Evolutionary conservation across 495 filamentous ascomycete genomes (phyloP), one percentile per base, ranked within the genome.

Genomic region (Evernia prunastri): DNA sequence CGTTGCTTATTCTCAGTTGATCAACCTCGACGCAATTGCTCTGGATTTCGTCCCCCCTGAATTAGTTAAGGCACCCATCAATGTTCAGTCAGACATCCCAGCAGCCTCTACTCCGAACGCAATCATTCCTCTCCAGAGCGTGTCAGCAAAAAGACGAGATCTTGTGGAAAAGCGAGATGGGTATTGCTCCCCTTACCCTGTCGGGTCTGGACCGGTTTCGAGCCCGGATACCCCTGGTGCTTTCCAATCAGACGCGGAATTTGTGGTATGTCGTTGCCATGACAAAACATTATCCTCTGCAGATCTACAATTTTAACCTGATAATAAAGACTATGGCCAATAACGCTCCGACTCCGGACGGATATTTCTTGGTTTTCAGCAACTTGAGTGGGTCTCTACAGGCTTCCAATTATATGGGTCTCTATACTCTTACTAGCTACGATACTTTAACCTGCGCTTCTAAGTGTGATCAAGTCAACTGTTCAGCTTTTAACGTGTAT

Each of bases 401-500:
- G 35, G 75, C 72, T 9, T 72, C 72, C 31, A 70, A 69, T 25
- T 82, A 81, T 69, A 69, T 80, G 29, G 76, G 78, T 8, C 76
- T 74, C 63, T 67, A 72, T 29, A 72, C 69, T 0, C 69, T 81
- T 12, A 64, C 66, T 29, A 66, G 72, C 17, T 82, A 80, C 66
- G 76, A 80, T 58, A 70, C 77, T 3, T 58, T 63, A 10, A 64
- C 59, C 2, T 82, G 80, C 65, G 71, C 72, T 20, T 51, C 61
- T 18, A 33, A 54, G 23, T 77, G 75, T 59, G 68, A 77, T 61
- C 61, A 59, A 59, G 65, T 61, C 3, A 61, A 63, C 13, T 82
- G 80, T 66, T 66, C 71, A 36, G 74, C 69, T 15, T 80, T 81
- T 71, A 81, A 82, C 66, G 71, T 82, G 27, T 82, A 72, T 64